A percentile compares a stretch with the other conserved stretches of the same genome.
These are phyloP conservation scores for Clonostachys chloroleuca DNA, from an alignment of 2,329 filamentous ascomycete species.

Conservation along the genomic window DNA sequence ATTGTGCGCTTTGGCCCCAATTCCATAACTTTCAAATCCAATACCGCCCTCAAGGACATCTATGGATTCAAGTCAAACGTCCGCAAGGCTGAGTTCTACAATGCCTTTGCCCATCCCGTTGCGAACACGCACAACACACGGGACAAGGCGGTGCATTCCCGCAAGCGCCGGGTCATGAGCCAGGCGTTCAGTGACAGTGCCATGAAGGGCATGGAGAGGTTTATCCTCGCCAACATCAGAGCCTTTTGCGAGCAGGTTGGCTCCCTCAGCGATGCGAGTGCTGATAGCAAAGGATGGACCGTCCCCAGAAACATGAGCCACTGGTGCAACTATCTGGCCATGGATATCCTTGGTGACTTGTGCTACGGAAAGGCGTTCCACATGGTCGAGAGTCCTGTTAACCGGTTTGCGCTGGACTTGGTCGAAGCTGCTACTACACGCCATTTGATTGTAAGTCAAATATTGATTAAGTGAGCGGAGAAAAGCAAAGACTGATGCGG, in stretches of 20 bases:
- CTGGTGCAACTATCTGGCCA: constrained; percentile 58
- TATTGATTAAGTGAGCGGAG: background rate
- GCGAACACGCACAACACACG: constrained; percentile 71
- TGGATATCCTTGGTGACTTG: constrained; percentile 58
- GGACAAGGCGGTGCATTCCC: constrained; percentile 63
- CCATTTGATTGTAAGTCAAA: constrained; percentile 58
- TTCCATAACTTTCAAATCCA: constrained; percentile 72
- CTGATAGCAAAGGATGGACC: constrained; percentile 52
- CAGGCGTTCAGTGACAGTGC: constrained; percentile 66
- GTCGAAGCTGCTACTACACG: constrained; percentile 65
- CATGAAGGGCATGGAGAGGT: constrained; percentile 63
- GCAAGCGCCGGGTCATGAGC: constrained; percentile 67
- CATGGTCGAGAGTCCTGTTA: constrained; percentile 54
- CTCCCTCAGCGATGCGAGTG: constrained; percentile 26
- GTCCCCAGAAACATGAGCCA: constrained; percentile 56
- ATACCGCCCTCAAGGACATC: constrained; percentile 61
- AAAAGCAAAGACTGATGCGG: constrained; percentile 1
- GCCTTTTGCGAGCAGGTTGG: constrained; percentile 60
- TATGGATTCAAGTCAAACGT: constrained; percentile 62
- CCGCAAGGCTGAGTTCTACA: constrained; percentile 68
- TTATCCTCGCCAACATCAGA: constrained; percentile 62
- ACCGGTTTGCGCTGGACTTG: constrained; percentile 62
- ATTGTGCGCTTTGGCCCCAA: constrained; percentile 77
- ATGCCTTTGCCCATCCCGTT: constrained; percentile 66
- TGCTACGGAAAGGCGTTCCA: constrained; percentile 60